Base-by-base conservation (phyloP, 495 filamentous ascomycete genomes). In the Neurospora sp. region DNA sequence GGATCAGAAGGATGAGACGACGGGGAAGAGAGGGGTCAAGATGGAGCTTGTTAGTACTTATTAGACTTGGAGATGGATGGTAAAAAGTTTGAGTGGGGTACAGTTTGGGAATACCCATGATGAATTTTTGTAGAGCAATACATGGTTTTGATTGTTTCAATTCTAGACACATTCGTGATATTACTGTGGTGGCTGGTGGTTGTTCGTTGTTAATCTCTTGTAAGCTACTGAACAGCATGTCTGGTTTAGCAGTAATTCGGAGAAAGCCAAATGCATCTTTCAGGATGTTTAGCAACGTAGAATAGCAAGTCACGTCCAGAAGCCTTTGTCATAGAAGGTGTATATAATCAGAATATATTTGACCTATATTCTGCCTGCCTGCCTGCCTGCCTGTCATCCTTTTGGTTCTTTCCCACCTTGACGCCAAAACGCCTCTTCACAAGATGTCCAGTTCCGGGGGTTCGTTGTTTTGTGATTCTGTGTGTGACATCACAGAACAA, bases 1-100 rank as follows among this genome's bases (percentile, higher is more conserved):
- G 77, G 96, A 97, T 79, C 90, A 94, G 77, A 93, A 93, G 87
- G 96, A 98, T 79, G 93, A 96, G 84, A 88, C 88, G 39, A 97
- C 94, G 20, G 96, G 96, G 70, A 99, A 99, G 88, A 89, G 96
- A 77, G 94, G 92, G 77, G 89, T 93, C 16, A 92, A 89, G 85
- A 84, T 94, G 84, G 88, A 88, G 79, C 80, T 95, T 78, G 79
- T 93, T 16, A 78, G 69, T 38, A 72, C 76, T 39, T 80, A 77
- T 70, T 79, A 71, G 40, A 40, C n/a, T 44, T 4, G 18, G 27
- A 18, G 31, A 9, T 69, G 39, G 20, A 31, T 31, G 54, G 2
- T 16, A 16, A 16, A 31, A 31, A 31, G 12, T 62, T 62, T 8
- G 54, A 62, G 54, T 16, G 16, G 54, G 23, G 54, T 62, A 35